Evolutionary conservation across 768 basidiomycete genomes (phyloP).

Genomic region (Exsudoporus frostii): DNA sequence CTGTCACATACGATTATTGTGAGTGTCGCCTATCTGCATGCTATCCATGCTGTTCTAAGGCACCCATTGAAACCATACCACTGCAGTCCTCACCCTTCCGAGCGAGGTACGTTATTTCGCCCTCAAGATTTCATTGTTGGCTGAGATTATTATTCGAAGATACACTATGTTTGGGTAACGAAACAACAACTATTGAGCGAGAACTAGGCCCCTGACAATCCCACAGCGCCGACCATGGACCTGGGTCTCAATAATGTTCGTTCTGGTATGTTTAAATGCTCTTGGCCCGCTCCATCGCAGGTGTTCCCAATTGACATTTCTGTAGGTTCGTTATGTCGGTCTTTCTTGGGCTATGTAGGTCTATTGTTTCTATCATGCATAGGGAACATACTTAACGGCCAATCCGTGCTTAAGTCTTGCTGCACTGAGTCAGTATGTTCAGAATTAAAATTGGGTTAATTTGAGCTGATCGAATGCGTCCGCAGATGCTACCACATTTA

Average conservation of each 20-base stretch:
- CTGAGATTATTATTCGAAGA: background rate
- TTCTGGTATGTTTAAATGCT: background rate
- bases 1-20: slow-evolving; percentile 9
- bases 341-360: background rate
- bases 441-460: too few species aligned
- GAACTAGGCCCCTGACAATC: background rate
- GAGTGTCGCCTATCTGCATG: background rate
- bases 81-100: slow-evolving; percentile 6
- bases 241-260: background rate
- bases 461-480: too few species aligned
- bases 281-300: too few species aligned
- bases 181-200: too few species aligned
- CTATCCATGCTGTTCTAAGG: background rate
- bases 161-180: slow-evolving; percentile 13
- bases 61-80: background rate
- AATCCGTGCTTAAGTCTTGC: background rate
- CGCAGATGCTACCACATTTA: too few species aligned
- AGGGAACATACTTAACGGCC: background rate
- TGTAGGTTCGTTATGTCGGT: background rate
- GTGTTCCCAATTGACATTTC: background rate
- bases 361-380: too few species aligned
- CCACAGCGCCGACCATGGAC: slow-evolving; percentile 1
- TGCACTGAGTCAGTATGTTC: background rate
- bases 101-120: background rate
- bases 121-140: too few species aligned